Percentiles rank a stretch among this genome's conserved stretches.
phyloP scores from a whole-genome alignment of 371 early-diverging fungal genomes.

The Saksenaea vasiformis region DNA sequence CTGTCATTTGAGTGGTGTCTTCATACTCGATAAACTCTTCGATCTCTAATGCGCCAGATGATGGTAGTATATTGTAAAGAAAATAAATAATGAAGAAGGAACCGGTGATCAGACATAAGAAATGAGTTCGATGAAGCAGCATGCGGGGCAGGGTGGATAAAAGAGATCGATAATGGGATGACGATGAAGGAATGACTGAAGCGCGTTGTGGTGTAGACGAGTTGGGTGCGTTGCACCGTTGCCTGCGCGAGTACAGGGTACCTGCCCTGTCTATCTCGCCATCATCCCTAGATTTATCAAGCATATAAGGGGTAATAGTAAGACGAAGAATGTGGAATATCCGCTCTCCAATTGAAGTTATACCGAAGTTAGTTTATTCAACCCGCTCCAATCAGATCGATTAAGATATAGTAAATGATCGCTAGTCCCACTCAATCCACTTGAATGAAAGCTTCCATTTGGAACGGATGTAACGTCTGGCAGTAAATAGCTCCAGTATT shows the following conservation, averaged over 20 bases:
- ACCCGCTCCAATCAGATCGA: too few relatives aligned
- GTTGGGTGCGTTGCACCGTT: background rate
- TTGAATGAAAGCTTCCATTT: too few relatives aligned
- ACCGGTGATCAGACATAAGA: background rate
- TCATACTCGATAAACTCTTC: slow-evolving; percentile 18
- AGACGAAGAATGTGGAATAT: too few relatives aligned
- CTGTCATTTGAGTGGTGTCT: slow-evolving; percentile 33
- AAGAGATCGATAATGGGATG: background rate
- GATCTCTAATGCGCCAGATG: background rate
- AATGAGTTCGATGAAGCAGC: background rate
- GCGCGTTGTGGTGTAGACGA: background rate
- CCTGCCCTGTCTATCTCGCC: slow-evolving; percentile 3
- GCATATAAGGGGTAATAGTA: background rate
- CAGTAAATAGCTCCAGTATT: too few relatives aligned
- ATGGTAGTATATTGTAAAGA: background rate
- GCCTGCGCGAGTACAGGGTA: slow-evolving; percentile 1
- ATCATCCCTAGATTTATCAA: background rate
- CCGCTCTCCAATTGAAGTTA: too few relatives aligned
- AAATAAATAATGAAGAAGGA: background rate
- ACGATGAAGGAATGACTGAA: background rate
- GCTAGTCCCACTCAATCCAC: too few relatives aligned
- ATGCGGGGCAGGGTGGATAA: background rate
- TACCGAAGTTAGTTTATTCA: too few relatives aligned
- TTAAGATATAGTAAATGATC: too few relatives aligned
- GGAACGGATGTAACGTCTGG: too few relatives aligned